These are phyloP conservation scores for Talaromyces sp. DNA, from an alignment of 2,329 filamentous ascomycete genomes.

Conservation along the genomic window DNA sequence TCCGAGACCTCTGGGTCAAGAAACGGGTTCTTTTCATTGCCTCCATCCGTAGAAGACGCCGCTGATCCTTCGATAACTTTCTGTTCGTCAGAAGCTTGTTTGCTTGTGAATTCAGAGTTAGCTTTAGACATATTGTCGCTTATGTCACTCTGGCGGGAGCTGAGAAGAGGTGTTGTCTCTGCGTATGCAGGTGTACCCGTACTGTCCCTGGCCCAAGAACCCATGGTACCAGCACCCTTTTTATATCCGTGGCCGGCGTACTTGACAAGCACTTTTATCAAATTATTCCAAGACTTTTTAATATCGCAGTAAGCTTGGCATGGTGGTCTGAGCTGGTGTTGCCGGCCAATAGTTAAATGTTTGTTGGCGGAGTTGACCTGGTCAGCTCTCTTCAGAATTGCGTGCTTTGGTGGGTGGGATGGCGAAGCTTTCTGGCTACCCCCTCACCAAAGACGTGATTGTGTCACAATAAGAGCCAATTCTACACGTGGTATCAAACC, in stretches of 20 bases:
- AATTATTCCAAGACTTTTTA: background rate
- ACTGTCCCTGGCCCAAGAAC: background rate
- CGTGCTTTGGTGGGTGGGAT: background rate
- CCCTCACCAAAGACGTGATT: background rate
- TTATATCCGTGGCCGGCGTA: background rate
- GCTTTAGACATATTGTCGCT: background rate
- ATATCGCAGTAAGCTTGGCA: background rate
- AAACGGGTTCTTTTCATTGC: slow-evolving; percentile 33
- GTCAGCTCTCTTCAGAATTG: background rate
- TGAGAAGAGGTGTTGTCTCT: background rate
- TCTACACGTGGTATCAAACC: no score
- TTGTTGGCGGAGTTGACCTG: background rate
- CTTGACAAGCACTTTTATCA: background rate
- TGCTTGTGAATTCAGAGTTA: background rate
- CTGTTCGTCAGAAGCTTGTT: background rate
- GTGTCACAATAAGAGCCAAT: background rate
- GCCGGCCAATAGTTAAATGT: background rate
- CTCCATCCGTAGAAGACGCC: background rate
- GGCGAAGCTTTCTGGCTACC: background rate
- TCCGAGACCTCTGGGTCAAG: slow-evolving; percentile 47
- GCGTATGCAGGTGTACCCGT: background rate
- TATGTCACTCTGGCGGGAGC: background rate
- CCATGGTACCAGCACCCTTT: background rate
- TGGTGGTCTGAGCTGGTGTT: background rate
- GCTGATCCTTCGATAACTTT: background rate